Evolutionary conservation across 352 stramenopile species (phyloP).

Genomic region (Halophytophthora polymorphica): DNA sequence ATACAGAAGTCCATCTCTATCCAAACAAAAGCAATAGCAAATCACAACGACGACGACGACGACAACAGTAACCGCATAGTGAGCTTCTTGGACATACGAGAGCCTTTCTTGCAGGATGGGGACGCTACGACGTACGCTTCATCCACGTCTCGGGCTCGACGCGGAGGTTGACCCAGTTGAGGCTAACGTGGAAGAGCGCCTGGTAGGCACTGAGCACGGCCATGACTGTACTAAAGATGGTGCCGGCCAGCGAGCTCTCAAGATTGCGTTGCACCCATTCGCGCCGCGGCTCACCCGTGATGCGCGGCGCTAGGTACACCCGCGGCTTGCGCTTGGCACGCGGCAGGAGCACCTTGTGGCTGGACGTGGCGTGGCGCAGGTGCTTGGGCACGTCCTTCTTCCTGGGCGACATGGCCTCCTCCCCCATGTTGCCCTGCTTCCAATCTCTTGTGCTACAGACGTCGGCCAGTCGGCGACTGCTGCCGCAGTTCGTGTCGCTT

Average conservation of each 20-base stretch:
- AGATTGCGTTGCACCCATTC: slow-evolving; percentile 77
- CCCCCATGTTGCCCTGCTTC: slow-evolving; percentile 12
- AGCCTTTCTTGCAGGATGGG: no score
- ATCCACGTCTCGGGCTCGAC: slow-evolving; percentile 32
- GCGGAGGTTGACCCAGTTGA: slow-evolving; percentile 54
- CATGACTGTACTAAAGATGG: slow-evolving; percentile 35
- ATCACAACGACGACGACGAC: not conserved
- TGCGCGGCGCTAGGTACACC: slow-evolving; percentile 30
- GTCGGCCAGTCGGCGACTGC: slow-evolving; percentile 9
- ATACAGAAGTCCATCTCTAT: not conserved
- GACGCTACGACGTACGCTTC: slow-evolving; percentile 29
- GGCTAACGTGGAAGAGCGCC: slow-evolving; percentile 58
- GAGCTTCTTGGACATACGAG: no score
- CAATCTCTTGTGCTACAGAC: not conserved
- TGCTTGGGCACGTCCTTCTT: slow-evolving; percentile 37
- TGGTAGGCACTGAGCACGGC: slow-evolving; percentile 59
- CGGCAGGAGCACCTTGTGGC: slow-evolving; percentile 9
- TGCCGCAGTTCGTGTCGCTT: slow-evolving; percentile 8
- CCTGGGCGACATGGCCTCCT: slow-evolving; percentile 3
- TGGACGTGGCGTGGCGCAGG: slow-evolving; percentile 30
- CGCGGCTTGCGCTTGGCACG: slow-evolving; percentile 27
- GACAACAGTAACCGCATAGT: no score
- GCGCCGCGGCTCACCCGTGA: slow-evolving; percentile 43
- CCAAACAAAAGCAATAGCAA: slow-evolving; percentile 2
- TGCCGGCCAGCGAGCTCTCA: slow-evolving; percentile 56